These are phyloP conservation scores for Xylaria scruposa DNA, from an alignment of 495 filamentous ascomycete species.

Conservation along the genomic window DNA sequence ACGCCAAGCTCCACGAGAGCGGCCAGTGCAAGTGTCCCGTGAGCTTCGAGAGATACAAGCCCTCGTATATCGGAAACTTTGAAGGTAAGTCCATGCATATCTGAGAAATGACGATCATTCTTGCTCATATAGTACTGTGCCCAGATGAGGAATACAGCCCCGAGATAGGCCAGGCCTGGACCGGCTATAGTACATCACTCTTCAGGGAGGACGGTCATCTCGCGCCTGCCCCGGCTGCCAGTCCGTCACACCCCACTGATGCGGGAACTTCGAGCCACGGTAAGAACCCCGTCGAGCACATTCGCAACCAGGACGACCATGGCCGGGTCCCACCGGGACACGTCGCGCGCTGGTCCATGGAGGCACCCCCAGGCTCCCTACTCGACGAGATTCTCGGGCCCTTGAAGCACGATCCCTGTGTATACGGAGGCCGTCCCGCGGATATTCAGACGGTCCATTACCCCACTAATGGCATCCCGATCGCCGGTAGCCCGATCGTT, in stretches of 20 bases:
- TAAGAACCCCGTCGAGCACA: neutral
- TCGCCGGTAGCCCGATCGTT: constrained; percentile 13
- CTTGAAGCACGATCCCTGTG: neutral
- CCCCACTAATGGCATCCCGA: neutral
- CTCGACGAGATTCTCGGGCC: constrained; percentile 10
- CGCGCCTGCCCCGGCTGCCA: neutral
- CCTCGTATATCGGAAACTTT: neutral
- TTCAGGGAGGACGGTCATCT: neutral
- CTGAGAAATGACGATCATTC: neutral
- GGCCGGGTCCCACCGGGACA: neutral
- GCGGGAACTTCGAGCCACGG: neutral
- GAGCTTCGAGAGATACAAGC: constrained; percentile 38
- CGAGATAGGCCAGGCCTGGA: neutral
- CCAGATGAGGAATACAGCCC: neutral
- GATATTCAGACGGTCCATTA: constrained; percentile 31
- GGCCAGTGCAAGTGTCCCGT: constrained; percentile 44
- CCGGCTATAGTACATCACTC: neutral
- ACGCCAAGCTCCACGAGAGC: constrained; percentile 41
- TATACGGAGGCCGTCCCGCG: constrained; percentile 13
- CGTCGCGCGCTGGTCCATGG: constrained; percentile 27
- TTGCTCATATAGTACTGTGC: neutral
- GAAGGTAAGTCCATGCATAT: constrained; percentile 8
- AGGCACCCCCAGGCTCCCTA: constrained; percentile 11
- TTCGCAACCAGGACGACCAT: neutral
- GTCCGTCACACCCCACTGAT: neutral